Base-by-base conservation (phyloP, 768 basidiomycete species). In the Mycena capillaripes region DNA sequence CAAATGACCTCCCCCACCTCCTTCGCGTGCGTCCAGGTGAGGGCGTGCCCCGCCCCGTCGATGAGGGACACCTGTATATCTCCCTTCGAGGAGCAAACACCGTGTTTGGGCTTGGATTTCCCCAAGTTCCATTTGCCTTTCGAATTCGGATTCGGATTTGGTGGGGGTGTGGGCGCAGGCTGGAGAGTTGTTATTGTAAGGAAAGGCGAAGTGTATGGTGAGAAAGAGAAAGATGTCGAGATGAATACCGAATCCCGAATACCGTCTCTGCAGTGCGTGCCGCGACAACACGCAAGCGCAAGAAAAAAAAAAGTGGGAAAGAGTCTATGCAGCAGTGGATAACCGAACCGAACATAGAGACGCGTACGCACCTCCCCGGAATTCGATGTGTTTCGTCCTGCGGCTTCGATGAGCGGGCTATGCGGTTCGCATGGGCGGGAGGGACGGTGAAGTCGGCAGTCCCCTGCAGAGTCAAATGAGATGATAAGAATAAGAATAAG, bases 361-460 rank as follows among this genome's bases (percentile, higher is more conserved):
- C 11, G 3, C 10, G 16, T 2, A 30, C 60, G 42, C 10, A 61
- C 60, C 60, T 61, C 59, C 11, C 7, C 29, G 1, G 32, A 36
- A 4, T 7, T 30, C 10, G 60, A 46, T 2, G 2, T 8, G 32
- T 48, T 61, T 2, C 44, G 27, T 2, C 42, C 44, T 12, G 42
- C 62, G 12, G 30, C 21, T 21, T 53, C 56, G n/a, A 73, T 53
- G 44, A 76, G 70, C 23, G 65, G 66, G 7, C 32, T 40, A 91
- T 89, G 29, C 83, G 80, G 21, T 82, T 66, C 1, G 90, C 85
- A 68, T 91, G 91, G 72, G 86, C 86, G 36, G 87, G 86, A 9
- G 86, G 85, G 5, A 92, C 90, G 0, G 89, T 89, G 10, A 76
- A 81, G 76, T 92, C 91, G 27, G 84, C 81, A 16, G 91, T 92